These are phyloP conservation scores for Ogataea neopini DNA, from an alignment of 805 yeast species.

Conservation along the genomic window DNA sequence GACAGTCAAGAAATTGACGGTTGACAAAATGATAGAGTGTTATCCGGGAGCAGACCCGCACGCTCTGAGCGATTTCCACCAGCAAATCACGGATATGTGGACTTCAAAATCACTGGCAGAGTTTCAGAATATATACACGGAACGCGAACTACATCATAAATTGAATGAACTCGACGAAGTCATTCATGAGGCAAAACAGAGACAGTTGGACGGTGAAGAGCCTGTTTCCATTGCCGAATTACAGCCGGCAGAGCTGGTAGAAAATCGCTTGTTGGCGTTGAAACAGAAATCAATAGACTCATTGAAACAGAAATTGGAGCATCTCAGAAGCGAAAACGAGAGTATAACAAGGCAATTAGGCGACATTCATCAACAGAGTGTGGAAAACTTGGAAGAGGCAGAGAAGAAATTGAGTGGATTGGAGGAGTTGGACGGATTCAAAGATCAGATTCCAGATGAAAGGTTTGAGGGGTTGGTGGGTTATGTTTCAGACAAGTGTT, in stretches of 20 bases:
- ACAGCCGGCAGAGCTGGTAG: conserved; percentile 27
- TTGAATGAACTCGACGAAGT: conserved; percentile 51
- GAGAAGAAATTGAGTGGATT: conserved; percentile 15
- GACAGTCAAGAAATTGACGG: conserved; percentile 45
- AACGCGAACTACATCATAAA: conserved; percentile 43
- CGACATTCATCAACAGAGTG: conserved; percentile 10
- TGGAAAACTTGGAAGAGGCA: conserved; percentile 11
- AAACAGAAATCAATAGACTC: conserved; percentile 17
- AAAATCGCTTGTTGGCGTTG: conserved; percentile 17
- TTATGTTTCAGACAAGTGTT: conserved; percentile 20
- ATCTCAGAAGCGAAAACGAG: conserved; percentile 17
- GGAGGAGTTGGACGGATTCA: conserved; percentile 17
- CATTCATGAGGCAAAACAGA: conserved; percentile 39
- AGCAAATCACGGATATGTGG: conserved; percentile 49
- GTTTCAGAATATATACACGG: conserved; percentile 48
- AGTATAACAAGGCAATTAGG: conserved; percentile 15
- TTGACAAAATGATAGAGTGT: conserved; percentile 45
- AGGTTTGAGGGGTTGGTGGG: conserved; percentile 21
- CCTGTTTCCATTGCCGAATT: conserved; percentile 19
- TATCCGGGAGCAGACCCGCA: conserved; percentile 47
- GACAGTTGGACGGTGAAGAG: conserved; percentile 14
- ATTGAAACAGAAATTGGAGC: conserved; percentile 17
- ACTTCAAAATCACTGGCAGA: conserved; percentile 42
- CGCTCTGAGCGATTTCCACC: conserved; percentile 44
- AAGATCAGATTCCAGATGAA: conserved; percentile 18